phyloP scores from a whole-genome alignment of 164 flowering plant genomes.

The Taxillus chinensis region DNA sequence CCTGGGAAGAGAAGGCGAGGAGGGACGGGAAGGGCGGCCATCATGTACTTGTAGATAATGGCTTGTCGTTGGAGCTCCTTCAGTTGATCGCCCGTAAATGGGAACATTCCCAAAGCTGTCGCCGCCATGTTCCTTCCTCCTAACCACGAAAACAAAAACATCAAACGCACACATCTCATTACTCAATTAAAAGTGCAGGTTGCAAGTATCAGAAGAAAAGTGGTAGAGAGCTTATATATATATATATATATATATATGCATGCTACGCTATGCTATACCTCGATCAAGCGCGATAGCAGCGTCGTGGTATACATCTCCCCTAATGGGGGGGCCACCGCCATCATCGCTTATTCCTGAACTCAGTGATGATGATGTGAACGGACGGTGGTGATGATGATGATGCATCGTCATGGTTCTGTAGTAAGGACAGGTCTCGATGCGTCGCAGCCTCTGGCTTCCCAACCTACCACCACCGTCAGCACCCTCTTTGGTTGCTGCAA shows the following conservation, averaged over 20 bases:
- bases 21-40: slow-evolving; percentile 57
- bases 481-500: too few species aligned
- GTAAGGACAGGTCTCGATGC: neutral
- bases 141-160: neutral
- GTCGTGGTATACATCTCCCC: neutral
- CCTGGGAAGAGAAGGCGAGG: too few species aligned
- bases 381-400: slow-evolving; percentile 12
- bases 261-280: neutral
- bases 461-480: neutral
- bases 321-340: neutral
- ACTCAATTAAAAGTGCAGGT: neutral
- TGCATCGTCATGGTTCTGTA: slow-evolving; percentile 5
- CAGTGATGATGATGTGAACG: slow-evolving; percentile 1
- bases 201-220: neutral
- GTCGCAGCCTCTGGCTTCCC: neutral
- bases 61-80: slow-evolving; percentile 64
- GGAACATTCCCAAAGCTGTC: slow-evolving; percentile 19
- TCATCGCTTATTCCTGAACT: slow-evolving; percentile 2
- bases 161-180: neutral
- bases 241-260: too few species aligned
- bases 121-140: slow-evolving; percentile 15
- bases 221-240: too few species aligned
- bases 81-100: slow-evolving; percentile 57
- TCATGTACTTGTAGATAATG: slow-evolving; percentile 54
- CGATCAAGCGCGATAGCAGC: neutral